Evolutionary conservation across 371 early-diverging fungal species (phyloP).

Genomic region (Circinella umbellata): DNA sequence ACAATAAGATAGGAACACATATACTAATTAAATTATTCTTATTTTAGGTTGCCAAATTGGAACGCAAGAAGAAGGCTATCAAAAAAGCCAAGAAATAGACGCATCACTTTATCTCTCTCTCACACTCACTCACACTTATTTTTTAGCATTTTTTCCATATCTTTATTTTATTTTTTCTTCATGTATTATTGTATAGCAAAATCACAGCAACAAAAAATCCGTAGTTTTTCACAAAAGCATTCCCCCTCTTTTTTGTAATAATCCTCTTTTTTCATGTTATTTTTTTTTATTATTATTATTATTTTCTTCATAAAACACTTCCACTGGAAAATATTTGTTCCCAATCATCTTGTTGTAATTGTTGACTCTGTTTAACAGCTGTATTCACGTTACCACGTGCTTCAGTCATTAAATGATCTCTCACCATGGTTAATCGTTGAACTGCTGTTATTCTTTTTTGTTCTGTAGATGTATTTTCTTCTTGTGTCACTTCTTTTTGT

Average conservation of each 20-base stretch:
- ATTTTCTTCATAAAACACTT: neutral
- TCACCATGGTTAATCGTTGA: constrained; percentile 42
- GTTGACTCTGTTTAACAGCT: constrained; percentile 32
- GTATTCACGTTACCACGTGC: constrained; percentile 25
- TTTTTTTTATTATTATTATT: neutral
- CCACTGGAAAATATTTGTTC: constrained; percentile 16
- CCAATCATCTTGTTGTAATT: constrained; percentile 40
- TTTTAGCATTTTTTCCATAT: constrained; percentile 6
- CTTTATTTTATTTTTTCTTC: constrained; percentile 12
- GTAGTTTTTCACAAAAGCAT: constrained; percentile 2
- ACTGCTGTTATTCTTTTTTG: constrained; percentile 19
- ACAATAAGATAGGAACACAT: too few relatives aligned
- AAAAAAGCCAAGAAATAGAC: constrained; percentile 33
- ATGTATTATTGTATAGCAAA: constrained; percentile 1
- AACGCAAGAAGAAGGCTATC: constrained; percentile 47
- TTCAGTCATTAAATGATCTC: constrained; percentile 37
- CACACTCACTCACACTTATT: too few relatives aligned
- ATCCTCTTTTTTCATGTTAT: constrained; percentile 5
- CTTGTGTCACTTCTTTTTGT: constrained; percentile 30
- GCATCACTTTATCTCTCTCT: too few relatives aligned
- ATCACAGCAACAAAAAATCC: neutral
- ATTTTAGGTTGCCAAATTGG: constrained; percentile 37
- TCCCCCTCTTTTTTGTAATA: constrained; percentile 1
- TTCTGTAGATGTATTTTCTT: constrained; percentile 1
- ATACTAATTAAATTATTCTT: neutral